Evolutionary conservation across 2,329 filamentous ascomycete genomes (phyloP).

Genomic region (Hypoxylon rubiginosum): DNA sequence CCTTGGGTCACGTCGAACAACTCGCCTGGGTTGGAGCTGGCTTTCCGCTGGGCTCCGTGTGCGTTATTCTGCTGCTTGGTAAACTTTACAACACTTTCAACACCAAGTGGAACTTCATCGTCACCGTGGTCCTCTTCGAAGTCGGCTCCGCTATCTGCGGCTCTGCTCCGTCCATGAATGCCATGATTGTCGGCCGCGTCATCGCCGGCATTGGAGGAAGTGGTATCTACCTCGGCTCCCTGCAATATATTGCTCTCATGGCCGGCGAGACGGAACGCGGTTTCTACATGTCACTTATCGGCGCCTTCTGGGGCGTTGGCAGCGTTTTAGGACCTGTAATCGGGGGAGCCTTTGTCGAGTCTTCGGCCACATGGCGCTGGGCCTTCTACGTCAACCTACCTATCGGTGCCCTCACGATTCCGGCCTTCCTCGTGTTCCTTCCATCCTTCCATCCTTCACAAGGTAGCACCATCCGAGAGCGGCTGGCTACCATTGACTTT

Average conservation of each 20-base stretch:
- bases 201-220: slow-evolving; percentile 56
- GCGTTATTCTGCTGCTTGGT: slow-evolving; percentile 54
- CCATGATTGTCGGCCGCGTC: slow-evolving; percentile 58
- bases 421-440: slow-evolving; percentile 51
- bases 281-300: slow-evolving; percentile 53
- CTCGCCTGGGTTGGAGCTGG: slow-evolving; percentile 57
- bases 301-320: slow-evolving; percentile 54
- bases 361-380: slow-evolving; percentile 55
- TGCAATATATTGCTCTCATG: slow-evolving; percentile 9
- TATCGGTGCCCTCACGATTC: slow-evolving; percentile 48
- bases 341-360: slow-evolving; percentile 56
- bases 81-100: slow-evolving; percentile 59
- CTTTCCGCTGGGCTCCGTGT: slow-evolving; percentile 58
- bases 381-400: slow-evolving; percentile 59
- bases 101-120: slow-evolving; percentile 56
- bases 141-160: slow-evolving; percentile 57
- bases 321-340: slow-evolving; percentile 55
- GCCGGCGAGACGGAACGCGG: slow-evolving; percentile 45
- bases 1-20: slow-evolving; percentile 54
- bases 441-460: slow-evolving; percentile 45
- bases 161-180: slow-evolving; percentile 55
- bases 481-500: slow-evolving; percentile 58
- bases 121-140: slow-evolving; percentile 41
- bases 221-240: slow-evolving; percentile 50
- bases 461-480: slow-evolving; percentile 44